Conservation (phyloP, 2,329 filamentous ascomycete genomes). For the Stachybotrys echinatus region DNA sequence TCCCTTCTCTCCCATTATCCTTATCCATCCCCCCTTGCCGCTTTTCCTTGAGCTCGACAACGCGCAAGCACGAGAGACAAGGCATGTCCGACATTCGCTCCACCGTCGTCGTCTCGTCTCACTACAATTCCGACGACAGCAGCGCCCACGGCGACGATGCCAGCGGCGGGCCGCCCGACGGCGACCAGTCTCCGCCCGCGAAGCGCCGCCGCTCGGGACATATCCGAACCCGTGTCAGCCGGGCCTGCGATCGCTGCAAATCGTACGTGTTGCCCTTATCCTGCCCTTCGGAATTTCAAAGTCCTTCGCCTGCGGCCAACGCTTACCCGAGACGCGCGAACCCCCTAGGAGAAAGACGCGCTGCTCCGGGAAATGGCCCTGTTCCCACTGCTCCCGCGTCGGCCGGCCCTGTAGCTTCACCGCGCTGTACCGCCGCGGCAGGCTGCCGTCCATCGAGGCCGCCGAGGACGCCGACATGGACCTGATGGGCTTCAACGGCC, state of each 20-base stretch:
- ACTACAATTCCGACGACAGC: background rate
- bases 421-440: constrained; percentile 14
- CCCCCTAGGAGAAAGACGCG: constrained; percentile 15
- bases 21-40: too few species aligned
- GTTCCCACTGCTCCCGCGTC: constrained; percentile 14
- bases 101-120: background rate
- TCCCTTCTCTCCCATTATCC: too few species aligned
- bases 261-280: too few species aligned
- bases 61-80: too few species aligned
- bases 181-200: too few species aligned
- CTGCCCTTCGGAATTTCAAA: too few species aligned
- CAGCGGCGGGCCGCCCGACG: background rate
- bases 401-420: constrained; percentile 16
- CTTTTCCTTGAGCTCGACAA: too few species aligned
- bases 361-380: constrained; percentile 17
- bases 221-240: constrained; percentile 6
- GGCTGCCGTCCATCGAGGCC: constrained; percentile 15
- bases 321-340: background rate
- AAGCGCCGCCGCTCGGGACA: background rate
- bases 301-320: background rate
- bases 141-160: background rate
- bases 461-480: constrained; percentile 1
- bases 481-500: background rate
- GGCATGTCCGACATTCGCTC: too few species aligned
- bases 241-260: constrained; percentile 19